A percentile compares a stretch with the other conserved stretches of the same genome.
Evolutionary conservation across 129 eudicot species (phyloP).

Genomic region (Silybum marianum): DNA sequence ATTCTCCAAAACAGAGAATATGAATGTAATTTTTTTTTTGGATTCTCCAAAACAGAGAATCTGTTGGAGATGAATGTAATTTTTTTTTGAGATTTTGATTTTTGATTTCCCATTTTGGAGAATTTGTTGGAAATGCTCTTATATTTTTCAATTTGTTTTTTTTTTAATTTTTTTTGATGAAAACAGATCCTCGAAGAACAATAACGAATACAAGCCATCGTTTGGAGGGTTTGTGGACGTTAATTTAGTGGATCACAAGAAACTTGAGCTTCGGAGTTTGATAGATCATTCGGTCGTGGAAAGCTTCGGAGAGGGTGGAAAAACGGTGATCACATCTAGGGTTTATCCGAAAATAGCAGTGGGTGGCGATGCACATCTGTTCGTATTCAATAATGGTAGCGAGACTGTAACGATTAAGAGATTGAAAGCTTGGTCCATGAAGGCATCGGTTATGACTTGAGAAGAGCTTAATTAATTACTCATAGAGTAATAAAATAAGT

Average conservation of each 20-base stretch:
- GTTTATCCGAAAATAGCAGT: slow-evolving; percentile 68
- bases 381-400: slow-evolving; percentile 65
- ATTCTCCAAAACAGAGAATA: too few relatives aligned
- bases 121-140: too few relatives aligned
- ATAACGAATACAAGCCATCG: slow-evolving; percentile 50
- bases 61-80: too few relatives aligned
- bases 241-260: slow-evolving; percentile 44
- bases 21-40: too few relatives aligned
- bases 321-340: slow-evolving; percentile 60
- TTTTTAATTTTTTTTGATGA: background rate
- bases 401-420: slow-evolving; percentile 44
- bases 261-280: slow-evolving; percentile 67
- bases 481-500: slow-evolving; percentile 15
- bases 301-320: slow-evolving; percentile 73
- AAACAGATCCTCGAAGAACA: slow-evolving; percentile 53
- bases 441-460: slow-evolving; percentile 42
- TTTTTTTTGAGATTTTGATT: too few relatives aligned
- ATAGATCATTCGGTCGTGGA: slow-evolving; percentile 83
- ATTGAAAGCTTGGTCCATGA: slow-evolving; percentile 75
- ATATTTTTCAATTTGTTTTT: background rate
- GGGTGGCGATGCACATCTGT: slow-evolving; percentile 45
- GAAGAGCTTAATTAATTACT: slow-evolving; percentile 3
- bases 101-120: too few relatives aligned
- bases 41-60: too few relatives aligned
- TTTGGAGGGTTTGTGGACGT: slow-evolving; percentile 78